A percentile compares a stretch with the other conserved stretches of the same genome.
These are phyloP conservation scores for Gnomoniopsis sp. DNA, from an alignment of 2,329 filamentous ascomycete genomes.

Conservation along the genomic window DNA sequence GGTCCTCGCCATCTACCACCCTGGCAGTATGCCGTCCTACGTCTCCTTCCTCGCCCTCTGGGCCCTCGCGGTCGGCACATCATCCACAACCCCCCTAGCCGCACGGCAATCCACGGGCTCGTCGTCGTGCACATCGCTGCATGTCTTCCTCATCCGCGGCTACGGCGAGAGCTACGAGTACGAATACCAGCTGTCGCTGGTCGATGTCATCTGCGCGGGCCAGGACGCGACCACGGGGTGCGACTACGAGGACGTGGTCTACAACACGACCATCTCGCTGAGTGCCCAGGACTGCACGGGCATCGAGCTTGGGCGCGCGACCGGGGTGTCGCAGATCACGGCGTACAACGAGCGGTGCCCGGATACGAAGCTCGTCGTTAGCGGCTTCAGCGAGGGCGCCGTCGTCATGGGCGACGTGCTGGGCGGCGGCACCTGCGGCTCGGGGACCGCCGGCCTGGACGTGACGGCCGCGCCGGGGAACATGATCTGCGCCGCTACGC, in stretches of 20 bases:
- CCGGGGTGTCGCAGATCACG: slow-evolving; percentile 4
- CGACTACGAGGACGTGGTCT: slow-evolving; percentile 9
- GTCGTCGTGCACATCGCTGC: background rate
- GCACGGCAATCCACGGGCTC: slow-evolving; percentile 22
- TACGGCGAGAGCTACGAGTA: slow-evolving; percentile 5
- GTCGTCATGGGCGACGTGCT: slow-evolving; percentile 3
- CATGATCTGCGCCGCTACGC: slow-evolving; percentile 2
- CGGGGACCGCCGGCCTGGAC: background rate
- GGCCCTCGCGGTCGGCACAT: background rate
- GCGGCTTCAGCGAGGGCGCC: slow-evolving; percentile 8
- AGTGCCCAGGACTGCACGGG: background rate
- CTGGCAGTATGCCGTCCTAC: background rate
- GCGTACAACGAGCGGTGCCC: slow-evolving; percentile 10
- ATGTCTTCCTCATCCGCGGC: slow-evolving; percentile 9
- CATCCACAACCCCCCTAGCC: background rate
- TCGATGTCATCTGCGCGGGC: slow-evolving; percentile 3
- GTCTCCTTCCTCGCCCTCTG: background rate
- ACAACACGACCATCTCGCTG: slow-evolving; percentile 4
- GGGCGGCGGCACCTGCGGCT: background rate
- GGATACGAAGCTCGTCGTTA: slow-evolving; percentile 4
- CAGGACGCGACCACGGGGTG: background rate
- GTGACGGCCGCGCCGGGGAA: background rate
- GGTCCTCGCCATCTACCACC: background rate
- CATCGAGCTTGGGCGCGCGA: slow-evolving; percentile 2
- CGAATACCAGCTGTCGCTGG: background rate